phyloP scores from a whole-genome alignment of 164 flowering plant species.

The Buxus sempervirens region DNA sequence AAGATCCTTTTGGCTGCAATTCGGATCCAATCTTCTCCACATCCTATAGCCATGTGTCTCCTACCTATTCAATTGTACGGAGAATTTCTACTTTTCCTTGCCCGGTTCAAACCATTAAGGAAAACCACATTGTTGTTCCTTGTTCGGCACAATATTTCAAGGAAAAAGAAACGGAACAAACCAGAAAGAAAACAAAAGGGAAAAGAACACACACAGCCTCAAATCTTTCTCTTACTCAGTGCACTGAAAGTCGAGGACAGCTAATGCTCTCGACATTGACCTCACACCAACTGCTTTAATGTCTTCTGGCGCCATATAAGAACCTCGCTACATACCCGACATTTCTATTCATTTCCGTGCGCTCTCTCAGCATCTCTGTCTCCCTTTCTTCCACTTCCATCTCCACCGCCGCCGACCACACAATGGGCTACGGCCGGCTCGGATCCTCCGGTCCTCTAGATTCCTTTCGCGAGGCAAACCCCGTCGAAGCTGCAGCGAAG shows the following conservation, averaged over 20 bases:
- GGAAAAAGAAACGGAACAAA: no score
- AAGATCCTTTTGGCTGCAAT: no score
- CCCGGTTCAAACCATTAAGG: no score
- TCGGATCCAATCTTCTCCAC: no score
- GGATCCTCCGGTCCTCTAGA: conserved; percentile 24
- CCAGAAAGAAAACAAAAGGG: no score
- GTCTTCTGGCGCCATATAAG: not conserved
- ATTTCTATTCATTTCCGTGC: not conserved
- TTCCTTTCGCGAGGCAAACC: not conserved
- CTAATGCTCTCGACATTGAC: conserved; percentile 32
- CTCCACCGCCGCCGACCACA: not conserved
- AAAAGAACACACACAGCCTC: not conserved
- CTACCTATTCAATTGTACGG: no score
- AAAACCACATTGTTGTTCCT: no score
- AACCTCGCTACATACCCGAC: not conserved
- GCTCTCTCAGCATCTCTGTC: not conserved
- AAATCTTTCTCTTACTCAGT: not conserved
- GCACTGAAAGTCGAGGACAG: conserved; percentile 31
- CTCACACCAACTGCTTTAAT: conserved; percentile 28
- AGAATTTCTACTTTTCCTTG: no score
- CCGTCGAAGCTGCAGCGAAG: conserved; percentile 8
- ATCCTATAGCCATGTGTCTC: no score
- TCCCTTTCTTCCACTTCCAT: not conserved
- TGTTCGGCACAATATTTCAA: no score
- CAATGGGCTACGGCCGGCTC: conserved; percentile 46